Percentiles rank a stretch among this genome's conserved stretches.
Evolutionary conservation across 1,284 basidiomycete species (phyloP).

Genomic region (Austroboletus sp.): DNA sequence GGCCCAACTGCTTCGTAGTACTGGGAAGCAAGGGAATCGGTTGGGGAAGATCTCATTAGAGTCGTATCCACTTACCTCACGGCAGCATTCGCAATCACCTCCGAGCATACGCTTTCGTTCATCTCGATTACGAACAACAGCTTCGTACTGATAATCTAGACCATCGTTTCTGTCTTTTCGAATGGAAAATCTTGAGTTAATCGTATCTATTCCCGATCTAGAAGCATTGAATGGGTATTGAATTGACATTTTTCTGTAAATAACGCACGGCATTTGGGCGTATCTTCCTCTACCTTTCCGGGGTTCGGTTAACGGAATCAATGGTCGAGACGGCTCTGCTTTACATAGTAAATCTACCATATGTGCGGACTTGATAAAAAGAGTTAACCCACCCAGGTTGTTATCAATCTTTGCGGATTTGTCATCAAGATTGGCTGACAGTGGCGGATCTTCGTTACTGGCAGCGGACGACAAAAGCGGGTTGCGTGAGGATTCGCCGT

Average conservation of each 20-base stretch:
- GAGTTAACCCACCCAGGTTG: constrained; percentile 10
- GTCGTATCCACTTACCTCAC: constrained; percentile 50
- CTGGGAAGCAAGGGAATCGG: constrained; percentile 35
- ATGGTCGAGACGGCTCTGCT: constrained; percentile 28
- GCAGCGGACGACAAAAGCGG: constrained; percentile 6
- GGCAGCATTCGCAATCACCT: constrained; percentile 79
- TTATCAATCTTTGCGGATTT: background rate
- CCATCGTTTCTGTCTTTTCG: constrained; percentile 63
- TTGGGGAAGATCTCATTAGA: background rate
- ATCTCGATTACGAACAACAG: constrained; percentile 66
- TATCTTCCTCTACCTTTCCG: constrained; percentile 31
- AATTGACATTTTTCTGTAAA: background rate
- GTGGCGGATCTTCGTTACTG: constrained; percentile 9
- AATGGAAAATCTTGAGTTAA: constrained; percentile 64
- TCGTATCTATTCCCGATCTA: constrained; percentile 36
- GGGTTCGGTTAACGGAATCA: constrained; percentile 14
- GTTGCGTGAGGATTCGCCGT: constrained; percentile 9
- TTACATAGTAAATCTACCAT: constrained; percentile 14
- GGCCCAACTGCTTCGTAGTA: constrained; percentile 75
- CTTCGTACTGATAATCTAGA: constrained; percentile 61
- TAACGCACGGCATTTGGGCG: constrained; percentile 23
- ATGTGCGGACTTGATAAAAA: background rate
- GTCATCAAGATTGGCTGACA: background rate
- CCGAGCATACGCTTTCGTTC: constrained; percentile 65
- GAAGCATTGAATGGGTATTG: background rate